Conservation (phyloP, 768 basidiomycete species). For the Panellus pusillus region DNA sequence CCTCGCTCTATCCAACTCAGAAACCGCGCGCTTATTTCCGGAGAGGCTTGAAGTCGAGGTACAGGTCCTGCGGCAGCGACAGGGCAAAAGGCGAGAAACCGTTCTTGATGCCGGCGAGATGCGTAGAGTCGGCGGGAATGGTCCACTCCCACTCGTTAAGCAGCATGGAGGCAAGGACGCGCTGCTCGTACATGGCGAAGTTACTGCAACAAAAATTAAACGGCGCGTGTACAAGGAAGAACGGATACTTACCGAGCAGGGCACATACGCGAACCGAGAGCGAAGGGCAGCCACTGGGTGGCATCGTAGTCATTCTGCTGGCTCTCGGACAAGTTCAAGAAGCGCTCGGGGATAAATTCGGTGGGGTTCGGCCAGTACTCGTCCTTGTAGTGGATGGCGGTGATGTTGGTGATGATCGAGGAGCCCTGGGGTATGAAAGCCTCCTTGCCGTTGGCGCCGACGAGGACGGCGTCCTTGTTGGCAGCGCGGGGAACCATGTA, state of each 20-base stretch:
- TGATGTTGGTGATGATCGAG: constrained; percentile 34
- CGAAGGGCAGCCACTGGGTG: constrained; percentile 30
- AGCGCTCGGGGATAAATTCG: constrained; percentile 33
- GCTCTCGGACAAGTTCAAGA: constrained; percentile 19
- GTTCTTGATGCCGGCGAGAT: not conserved
- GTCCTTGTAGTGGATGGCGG: constrained; percentile 31
- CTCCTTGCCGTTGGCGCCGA: constrained; percentile 1
- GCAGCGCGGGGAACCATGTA: constrained; percentile 28
- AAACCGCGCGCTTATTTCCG: not conserved
- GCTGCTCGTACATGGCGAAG: constrained; percentile 14
- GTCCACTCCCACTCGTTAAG: constrained; percentile 10
- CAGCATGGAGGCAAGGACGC: constrained; percentile 3
- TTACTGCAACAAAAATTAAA: not conserved
- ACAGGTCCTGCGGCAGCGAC: constrained; percentile 5
- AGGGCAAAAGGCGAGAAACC: constrained; percentile 10
- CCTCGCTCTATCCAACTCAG: no score
- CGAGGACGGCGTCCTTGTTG: constrained; percentile 30
- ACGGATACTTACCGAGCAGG: constrained; percentile 23
- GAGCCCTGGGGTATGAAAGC: constrained; percentile 1
- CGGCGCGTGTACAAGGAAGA: no score
- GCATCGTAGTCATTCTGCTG: not conserved
- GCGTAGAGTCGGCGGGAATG: not conserved
- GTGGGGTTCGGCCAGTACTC: constrained; percentile 30
- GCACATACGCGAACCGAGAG: constrained; percentile 34
- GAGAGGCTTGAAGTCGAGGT: constrained; percentile 4